phyloP scores from a whole-genome alignment of 1,284 basidiomycete genomes.

The Acaromyces ingoldii region DNA sequence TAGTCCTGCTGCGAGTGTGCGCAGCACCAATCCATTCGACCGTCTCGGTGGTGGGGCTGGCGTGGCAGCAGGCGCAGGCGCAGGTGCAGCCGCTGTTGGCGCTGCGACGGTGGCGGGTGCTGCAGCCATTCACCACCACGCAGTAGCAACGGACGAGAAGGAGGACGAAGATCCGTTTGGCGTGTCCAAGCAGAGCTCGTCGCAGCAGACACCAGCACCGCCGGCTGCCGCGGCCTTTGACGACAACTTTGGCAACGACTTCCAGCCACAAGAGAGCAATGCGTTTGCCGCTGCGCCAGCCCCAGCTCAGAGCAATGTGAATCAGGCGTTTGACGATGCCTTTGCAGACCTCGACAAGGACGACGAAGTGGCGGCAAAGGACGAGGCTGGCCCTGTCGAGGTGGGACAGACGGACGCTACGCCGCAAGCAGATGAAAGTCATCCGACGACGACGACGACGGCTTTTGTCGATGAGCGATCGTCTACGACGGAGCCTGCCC shows the following conservation, averaged over 20 bases:
- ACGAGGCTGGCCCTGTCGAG: no score
- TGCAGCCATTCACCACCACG: background rate
- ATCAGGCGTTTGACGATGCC: conserved; percentile 60
- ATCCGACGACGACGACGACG: conserved; percentile 55
- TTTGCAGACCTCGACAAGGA: conserved; percentile 16
- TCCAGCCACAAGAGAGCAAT: conserved; percentile 15
- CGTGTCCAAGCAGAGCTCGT: conserved; percentile 23
- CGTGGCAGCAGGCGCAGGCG: conserved; percentile 40
- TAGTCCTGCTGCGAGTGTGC: conserved; percentile 55
- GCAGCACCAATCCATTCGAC: conserved; percentile 93
- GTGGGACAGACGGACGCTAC: no score
- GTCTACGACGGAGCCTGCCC: conserved; percentile 14
- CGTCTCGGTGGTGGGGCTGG: conserved; percentile 57
- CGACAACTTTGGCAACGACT: conserved; percentile 48
- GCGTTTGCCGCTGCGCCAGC: conserved; percentile 9
- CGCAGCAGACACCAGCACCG: conserved; percentile 1
- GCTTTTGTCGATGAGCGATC: conserved; percentile 50
- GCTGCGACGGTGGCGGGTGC: conserved; percentile 21
- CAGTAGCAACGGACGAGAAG: conserved; percentile 5
- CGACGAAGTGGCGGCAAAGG: no score
- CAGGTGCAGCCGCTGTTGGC: conserved; percentile 32
- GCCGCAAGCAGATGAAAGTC: no score
- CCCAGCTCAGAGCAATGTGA: background rate
- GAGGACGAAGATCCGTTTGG: conserved; percentile 31
- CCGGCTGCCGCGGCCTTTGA: conserved; percentile 20